phyloP scores from a whole-genome alignment of 2,329 filamentous ascomycete species.

The Paraconiothyrium brasiliense region DNA sequence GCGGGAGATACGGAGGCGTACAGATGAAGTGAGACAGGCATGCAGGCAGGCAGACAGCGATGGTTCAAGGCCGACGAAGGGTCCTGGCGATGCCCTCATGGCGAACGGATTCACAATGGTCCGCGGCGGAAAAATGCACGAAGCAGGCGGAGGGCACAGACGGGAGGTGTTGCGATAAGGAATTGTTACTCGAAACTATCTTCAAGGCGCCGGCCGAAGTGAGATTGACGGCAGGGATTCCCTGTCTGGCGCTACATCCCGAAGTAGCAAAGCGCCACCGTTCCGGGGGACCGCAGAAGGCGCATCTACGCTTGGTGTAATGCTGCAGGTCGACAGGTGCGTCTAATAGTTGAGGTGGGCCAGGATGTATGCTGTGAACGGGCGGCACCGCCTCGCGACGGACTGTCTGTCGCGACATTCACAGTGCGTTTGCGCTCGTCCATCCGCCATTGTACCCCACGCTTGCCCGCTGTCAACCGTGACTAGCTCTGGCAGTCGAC shows the following conservation, averaged over 20 bases:
- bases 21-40: background rate
- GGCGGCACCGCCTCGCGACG: slow-evolving; percentile 3
- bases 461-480: slow-evolving; percentile 7
- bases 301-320: slow-evolving; percentile 6
- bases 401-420: background rate
- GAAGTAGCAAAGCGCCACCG: slow-evolving; percentile 14
- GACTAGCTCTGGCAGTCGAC: background rate
- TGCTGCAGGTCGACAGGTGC: slow-evolving; percentile 5
- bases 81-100: background rate
- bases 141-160: slow-evolving; percentile 6
- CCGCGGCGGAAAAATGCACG: slow-evolving; percentile 2
- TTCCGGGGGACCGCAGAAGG: slow-evolving; percentile 5
- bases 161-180: slow-evolving; percentile 9
- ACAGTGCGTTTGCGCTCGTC: background rate
- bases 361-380: background rate
- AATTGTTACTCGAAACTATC: slow-evolving; percentile 14
- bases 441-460: slow-evolving; percentile 4
- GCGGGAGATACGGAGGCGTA: slow-evolving; percentile 3
- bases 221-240: slow-evolving; percentile 5
- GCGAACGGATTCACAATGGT: background rate
- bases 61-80: background rate
- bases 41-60: background rate
- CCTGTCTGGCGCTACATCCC: background rate
- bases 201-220: slow-evolving; percentile 3
- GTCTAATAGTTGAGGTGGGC: background rate